Base-by-base conservation (phyloP, 768 basidiomycete species). In the Pseudohyphozyma bogoriensis region DNA sequence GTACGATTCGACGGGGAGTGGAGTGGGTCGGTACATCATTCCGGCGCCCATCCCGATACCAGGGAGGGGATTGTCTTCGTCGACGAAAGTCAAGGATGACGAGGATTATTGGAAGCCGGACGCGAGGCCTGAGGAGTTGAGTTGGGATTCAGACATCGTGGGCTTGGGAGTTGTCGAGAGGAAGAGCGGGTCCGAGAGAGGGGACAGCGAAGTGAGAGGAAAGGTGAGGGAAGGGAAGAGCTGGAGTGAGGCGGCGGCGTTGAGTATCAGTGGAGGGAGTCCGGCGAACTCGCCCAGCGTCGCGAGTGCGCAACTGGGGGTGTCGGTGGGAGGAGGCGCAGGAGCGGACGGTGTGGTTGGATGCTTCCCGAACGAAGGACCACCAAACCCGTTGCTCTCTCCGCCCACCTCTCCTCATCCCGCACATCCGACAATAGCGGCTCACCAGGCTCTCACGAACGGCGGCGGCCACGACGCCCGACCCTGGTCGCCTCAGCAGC, bases 31-130 rank as follows among this genome's bases (percentile, higher is more conserved):
- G n/a, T 29, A 52, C 26, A 36, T 35, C 24, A 52, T 52, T 13
- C 51, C 51, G 6, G n/a, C 51, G 35, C 51, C 36, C n/a, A 52
- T 52, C 24, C 51, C 36, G 15, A 52, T 52, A 5, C 51, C 51
- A 13, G 24, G 16, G 9, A 7, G 15, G 29, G 47, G 24, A 26
- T 18, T 10, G 11, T 10, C 37, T 10, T 37, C 37, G 37, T 37
- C 37, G 37, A 18, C 28, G 28, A 18, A 8, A 49, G 7, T 42
- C 40, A 6, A 42, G 40, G 18, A 18, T n/a, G 40, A 20, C 40
- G 47, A 46, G 45, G n/a, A n/a, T n/a, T n/a, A n/a, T 28, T 49
- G 28, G 12, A 16, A 28, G 13, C 26, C 47, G 47, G 47, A 13
- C 4, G n/a, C 22, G n/a, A 46, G 13, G 45, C 10, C 45, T 26